Percentiles rank a stretch among this genome's conserved stretches.
Conservation (phyloP, 2,329 filamentous ascomycete genomes). For the Colletotrichum sp. region DNA sequence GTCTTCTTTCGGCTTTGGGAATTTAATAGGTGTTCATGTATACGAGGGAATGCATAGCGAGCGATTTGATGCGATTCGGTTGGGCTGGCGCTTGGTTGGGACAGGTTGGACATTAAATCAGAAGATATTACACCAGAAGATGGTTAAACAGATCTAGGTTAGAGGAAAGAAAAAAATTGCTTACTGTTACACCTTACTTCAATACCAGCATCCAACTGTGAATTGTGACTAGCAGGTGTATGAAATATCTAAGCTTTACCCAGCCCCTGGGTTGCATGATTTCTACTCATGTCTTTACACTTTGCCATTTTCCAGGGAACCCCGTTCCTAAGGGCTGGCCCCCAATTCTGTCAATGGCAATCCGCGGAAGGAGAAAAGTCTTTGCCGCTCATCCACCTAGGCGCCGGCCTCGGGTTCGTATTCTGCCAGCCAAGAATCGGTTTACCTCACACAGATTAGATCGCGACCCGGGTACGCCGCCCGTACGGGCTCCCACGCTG, state of each 20-base stretch:
- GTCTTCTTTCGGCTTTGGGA: background rate
- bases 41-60: constrained; percentile 12
- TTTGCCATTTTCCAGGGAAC: background rate
- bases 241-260: background rate
- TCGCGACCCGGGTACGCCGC: background rate
- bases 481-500: background rate
- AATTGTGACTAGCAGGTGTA: background rate
- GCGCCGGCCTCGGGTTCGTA: background rate
- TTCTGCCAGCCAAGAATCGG: background rate
- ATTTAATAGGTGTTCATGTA: background rate
- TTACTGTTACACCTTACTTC: background rate
- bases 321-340: background rate
- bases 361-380: background rate
- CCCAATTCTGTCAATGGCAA: background rate
- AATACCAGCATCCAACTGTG: background rate
- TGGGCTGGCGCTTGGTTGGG: background rate
- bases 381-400: background rate
- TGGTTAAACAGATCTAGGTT: background rate
- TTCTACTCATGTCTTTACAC: background rate
- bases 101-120: background rate
- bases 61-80: background rate
- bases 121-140: background rate
- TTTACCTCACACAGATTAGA: background rate
- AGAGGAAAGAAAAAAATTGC: background rate
- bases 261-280: background rate